These are phyloP conservation scores for Boletellus sp. DNA, from an alignment of 768 basidiomycete genomes.

Conservation along the genomic window DNA sequence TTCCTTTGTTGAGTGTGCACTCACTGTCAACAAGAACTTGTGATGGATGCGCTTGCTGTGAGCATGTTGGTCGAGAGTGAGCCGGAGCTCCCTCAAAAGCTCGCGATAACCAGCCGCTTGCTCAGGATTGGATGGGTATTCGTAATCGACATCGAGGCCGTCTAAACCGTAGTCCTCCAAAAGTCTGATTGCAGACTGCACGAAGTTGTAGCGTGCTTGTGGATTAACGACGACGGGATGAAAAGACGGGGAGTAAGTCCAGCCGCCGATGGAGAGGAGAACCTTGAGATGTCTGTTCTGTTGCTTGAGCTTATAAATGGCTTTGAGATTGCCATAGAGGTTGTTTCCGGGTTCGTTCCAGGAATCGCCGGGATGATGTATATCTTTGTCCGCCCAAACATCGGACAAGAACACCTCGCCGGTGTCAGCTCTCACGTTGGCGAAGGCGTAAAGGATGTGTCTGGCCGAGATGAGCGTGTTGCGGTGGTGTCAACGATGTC, in stretches of 20 bases:
- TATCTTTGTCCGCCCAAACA: slow-evolving; percentile 93
- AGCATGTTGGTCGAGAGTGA: slow-evolving; percentile 73
- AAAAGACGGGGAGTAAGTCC: slow-evolving; percentile 89
- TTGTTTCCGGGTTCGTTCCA: slow-evolving; percentile 93
- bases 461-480: slow-evolving; percentile 34
- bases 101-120: slow-evolving; percentile 83
- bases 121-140: slow-evolving; percentile 76
- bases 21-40: slow-evolving; percentile 71
- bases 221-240: slow-evolving; percentile 74
- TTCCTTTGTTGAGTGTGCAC: slow-evolving; percentile 21
- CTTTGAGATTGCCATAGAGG: slow-evolving; percentile 94
- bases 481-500: neutral
- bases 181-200: slow-evolving; percentile 70
- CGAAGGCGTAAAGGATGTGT: slow-evolving; percentile 92
- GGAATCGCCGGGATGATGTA: slow-evolving; percentile 91
- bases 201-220: slow-evolving; percentile 66
- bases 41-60: slow-evolving; percentile 55
- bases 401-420: slow-evolving; percentile 91
- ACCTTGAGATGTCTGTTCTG: slow-evolving; percentile 74
- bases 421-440: slow-evolving; percentile 75
- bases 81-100: slow-evolving; percentile 72
- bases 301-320: slow-evolving; percentile 89
- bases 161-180: slow-evolving; percentile 92
- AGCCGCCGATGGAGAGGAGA: slow-evolving; percentile 89
- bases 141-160: slow-evolving; percentile 89